These are phyloP conservation scores for Aegilops bicornis DNA, from an alignment of 176 grass and related monocot species.

Conservation along the genomic window DNA sequence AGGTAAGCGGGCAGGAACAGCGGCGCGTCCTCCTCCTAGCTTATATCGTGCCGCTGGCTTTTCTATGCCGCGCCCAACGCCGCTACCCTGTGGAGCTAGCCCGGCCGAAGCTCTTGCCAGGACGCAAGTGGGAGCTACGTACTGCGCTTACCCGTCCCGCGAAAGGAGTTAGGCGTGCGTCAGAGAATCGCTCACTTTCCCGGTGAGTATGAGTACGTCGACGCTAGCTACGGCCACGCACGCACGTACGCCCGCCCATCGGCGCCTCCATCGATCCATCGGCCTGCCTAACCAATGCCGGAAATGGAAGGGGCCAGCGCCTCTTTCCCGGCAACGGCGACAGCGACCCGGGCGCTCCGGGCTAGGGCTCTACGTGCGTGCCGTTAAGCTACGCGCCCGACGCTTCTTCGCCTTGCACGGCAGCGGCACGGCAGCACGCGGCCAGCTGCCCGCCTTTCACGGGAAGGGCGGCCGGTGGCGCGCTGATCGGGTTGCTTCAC, in stretches of 20 bases:
- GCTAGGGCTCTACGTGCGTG: background rate
- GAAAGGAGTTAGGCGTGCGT: slow-evolving; percentile 15
- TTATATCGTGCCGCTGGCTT: background rate
- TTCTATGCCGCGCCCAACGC: background rate
- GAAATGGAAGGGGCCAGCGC: background rate
- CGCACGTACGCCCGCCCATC: too few relatives aligned
- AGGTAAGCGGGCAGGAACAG: background rate
- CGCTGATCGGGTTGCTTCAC: background rate
- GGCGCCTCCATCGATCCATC: background rate
- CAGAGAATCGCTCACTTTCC: background rate
- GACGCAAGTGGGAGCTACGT: background rate
- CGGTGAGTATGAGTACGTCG: too few relatives aligned
- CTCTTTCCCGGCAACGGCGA: background rate
- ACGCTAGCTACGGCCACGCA: too few relatives aligned
- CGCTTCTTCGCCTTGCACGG: background rate
- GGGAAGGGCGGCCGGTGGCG: background rate
- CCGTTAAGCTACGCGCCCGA: background rate
- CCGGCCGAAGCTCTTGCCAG: too few relatives aligned
- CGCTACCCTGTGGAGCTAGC: background rate
- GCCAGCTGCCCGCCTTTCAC: background rate
- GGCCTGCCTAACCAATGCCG: background rate
- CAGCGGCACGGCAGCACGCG: background rate
- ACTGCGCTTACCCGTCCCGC: background rate
- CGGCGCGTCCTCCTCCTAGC: background rate
- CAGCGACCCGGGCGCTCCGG: background rate